Evolutionary conservation across 208 protist species (phyloP), one percentile per base, ranked within the genome.

Genomic region (Phytomonas serpens): DNA sequence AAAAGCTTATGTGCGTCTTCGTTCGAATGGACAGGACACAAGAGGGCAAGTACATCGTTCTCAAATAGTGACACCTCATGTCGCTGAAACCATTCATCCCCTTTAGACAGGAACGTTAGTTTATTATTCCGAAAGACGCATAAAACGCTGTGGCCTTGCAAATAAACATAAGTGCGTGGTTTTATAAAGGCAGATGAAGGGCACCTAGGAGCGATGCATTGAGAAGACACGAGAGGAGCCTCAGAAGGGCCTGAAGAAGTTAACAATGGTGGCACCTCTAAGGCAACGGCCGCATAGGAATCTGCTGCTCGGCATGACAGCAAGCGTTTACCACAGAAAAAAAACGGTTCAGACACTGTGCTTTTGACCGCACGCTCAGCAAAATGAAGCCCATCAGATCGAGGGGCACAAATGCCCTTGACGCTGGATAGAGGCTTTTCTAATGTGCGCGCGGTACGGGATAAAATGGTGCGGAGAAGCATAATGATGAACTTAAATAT

Each of bases 341-440:
- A 92, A 42, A 74, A 79, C 14, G 78, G 83, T 0, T 77, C 74
- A 30, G 69, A 32, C 13, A 72, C 62, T 16, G 77, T 85, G 14
- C 83, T 77, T 73, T 94, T 94, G 34, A 92, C 89, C 0, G 89
- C 89, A 63, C 89, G 84, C 68, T 94, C 86, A 14, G 86, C 84
- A 65, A 94, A 87, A 73, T 80, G 82, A 1, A 94, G 81, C 13
- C 72, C 70, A 11, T 75, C 78, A 34, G 70, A 64, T 11, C 33
- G 23, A 47, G 19, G 40, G 27, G 29, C 29, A 23, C 30, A 23
- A 32, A 37, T 61, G 11, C 61, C 19, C 40, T 79, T 73, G 29
- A 77, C 71, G 32, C 6, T 42, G 62, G 74, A 75, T 9, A 80
- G 68, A 32, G 67, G 69, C 23, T 71, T 71, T 72, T 78, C 38